Base-by-base conservation (phyloP, 108 stramenopile genomes). In the Cyclostephanos tholiformis region DNA sequence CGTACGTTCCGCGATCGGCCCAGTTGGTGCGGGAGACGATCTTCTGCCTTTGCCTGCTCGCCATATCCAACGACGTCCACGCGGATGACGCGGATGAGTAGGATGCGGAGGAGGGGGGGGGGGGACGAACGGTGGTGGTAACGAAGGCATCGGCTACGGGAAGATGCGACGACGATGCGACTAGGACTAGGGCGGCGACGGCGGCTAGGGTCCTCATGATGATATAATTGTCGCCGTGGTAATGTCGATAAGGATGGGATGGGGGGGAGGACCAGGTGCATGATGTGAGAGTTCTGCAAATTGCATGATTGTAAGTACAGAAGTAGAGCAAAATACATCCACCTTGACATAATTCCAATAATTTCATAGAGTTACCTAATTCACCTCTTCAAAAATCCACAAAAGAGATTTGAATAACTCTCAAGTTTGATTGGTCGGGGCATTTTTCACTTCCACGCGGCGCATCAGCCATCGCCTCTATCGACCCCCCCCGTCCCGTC, bases 11-110 rank as follows among this genome's bases (percentile, higher is more conserved):
- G 16, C 50, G 32, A 60, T 85, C 87, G 44, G 83, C 70, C 89
- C 89, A 90, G 23, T 73, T 69, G 53, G 77, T 71, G 36, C 87
- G 77, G 10, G 82, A 80, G 9, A 76, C 86, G 14, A 80, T 77
- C 80, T 90, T 88, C 19, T 75, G 52, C n/a, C 77, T 84, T 38
- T 71, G 64, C 53, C 82, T 80, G 52, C 83, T 84, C 26, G 84
- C 87, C 20, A 60, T 60, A 0, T 44, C 38, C 61, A 62, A n/a
- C 32, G 59, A 1, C 35, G 30, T 2, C 36, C n/a, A n/a, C n/a
- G n/a, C n/a, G n/a, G n/a, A n/a, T n/a, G n/a, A n/a, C n/a, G n/a
- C n/a, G n/a, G 61, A 62, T 10, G 61, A 22, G 1, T 9, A 22
- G 29, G 61, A 32, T 2, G 57, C 7, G 17, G 57, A 32, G 4